These are phyloP conservation scores for Trichosporon ovoides DNA, from an alignment of 1,284 basidiomycete species.

Conservation along the genomic window DNA sequence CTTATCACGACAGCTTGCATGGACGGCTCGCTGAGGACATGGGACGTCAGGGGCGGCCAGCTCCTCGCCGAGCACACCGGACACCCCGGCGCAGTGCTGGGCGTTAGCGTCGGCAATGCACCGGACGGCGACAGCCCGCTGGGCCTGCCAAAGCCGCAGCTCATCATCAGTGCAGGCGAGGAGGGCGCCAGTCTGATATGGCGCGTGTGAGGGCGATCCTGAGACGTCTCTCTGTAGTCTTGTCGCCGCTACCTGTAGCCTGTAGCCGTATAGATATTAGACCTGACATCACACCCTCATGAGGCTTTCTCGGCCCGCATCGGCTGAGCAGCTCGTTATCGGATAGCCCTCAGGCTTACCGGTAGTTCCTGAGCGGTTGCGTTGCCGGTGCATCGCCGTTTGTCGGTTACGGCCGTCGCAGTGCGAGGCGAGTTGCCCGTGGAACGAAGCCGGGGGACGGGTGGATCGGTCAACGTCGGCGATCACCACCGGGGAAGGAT, in stretches of 20 bases:
- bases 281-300: no score
- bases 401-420: background rate
- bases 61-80: slow-evolving; percentile 76
- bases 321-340: no score
- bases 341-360: no score
- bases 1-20: slow-evolving; percentile 76
- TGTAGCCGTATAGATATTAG: no score
- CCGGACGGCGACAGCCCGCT: slow-evolving; percentile 41
- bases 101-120: slow-evolving; percentile 59
- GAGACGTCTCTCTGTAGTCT: background rate
- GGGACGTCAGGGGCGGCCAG: slow-evolving; percentile 82
- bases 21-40: slow-evolving; percentile 79
- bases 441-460: background rate
- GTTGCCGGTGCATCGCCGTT: no score
- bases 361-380: no score
- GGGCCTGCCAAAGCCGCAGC: slow-evolving; percentile 34
- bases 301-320: no score
- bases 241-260: background rate
- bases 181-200: slow-evolving; percentile 76
- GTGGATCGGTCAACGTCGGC: background rate
- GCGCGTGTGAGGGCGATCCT: slow-evolving; percentile 8
- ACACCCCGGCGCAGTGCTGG: slow-evolving; percentile 73
- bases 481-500: background rate
- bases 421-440: background rate
- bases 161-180: slow-evolving; percentile 76